These are phyloP conservation scores for Sugiyamaella valdiviana DNA, from an alignment of 805 yeast species.

Conservation along the genomic window DNA sequence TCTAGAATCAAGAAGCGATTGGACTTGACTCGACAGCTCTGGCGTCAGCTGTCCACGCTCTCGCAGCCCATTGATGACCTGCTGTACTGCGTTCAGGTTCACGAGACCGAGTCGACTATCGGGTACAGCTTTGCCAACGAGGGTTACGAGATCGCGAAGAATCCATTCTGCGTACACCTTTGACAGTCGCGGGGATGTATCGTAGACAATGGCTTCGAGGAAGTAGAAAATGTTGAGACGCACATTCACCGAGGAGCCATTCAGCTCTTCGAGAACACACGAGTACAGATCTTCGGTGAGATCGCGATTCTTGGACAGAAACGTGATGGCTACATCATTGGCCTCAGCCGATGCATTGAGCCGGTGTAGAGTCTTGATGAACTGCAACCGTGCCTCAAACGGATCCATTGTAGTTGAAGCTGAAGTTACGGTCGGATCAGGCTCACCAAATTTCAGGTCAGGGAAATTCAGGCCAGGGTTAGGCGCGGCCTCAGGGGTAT, in stretches of 20 bases:
- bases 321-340: constrained; percentile 25
- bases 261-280: constrained; percentile 55
- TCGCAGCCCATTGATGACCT: constrained; percentile 13
- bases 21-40: neutral
- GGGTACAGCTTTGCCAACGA: constrained; percentile 26
- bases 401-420: constrained; percentile 61
- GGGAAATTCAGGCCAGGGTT: neutral
- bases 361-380: constrained; percentile 56
- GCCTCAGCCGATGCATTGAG: constrained; percentile 52
- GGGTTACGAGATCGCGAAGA: constrained; percentile 24
- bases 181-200: neutral
- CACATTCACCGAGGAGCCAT: constrained; percentile 42
- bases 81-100: constrained; percentile 12
- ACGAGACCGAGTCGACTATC: constrained; percentile 12
- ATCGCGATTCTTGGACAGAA: constrained; percentile 37
- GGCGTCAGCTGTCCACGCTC: neutral
- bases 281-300: constrained; percentile 64
- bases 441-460: too few species aligned
- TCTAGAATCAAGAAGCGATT: neutral
- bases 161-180: constrained; percentile 20
- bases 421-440: too few species aligned
- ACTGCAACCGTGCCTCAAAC: constrained; percentile 75
- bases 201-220: constrained; percentile 49
- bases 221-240: constrained; percentile 65
- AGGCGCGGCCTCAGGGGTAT: neutral